Evolutionary conservation across 768 basidiomycete genomes (phyloP).

Genomic region (Tylopilus sp.): DNA sequence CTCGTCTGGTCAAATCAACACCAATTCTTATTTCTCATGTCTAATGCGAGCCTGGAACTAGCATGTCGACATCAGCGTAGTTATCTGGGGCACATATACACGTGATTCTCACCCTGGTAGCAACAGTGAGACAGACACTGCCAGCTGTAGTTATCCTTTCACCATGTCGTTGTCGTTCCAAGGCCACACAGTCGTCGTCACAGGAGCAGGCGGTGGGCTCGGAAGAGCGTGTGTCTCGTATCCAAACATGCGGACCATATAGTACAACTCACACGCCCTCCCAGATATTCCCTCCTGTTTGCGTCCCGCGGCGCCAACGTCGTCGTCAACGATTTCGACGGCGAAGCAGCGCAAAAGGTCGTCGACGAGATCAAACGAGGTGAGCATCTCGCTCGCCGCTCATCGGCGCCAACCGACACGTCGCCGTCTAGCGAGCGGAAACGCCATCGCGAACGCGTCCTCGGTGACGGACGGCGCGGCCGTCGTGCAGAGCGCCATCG

Average conservation of each 20-base stretch:
- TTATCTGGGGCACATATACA: too few relatives aligned
- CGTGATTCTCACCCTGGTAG: conserved; percentile 9
- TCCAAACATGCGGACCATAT: too few relatives aligned
- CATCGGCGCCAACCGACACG: neutral
- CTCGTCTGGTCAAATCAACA: conserved; percentile 23
- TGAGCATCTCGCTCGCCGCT: conserved; percentile 36
- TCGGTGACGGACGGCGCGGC: conserved; percentile 84
- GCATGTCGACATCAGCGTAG: too few relatives aligned
- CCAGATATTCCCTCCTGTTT: conserved; percentile 85
- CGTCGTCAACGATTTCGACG: conserved; percentile 93
- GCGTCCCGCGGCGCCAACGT: conserved; percentile 92
- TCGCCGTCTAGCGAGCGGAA: conserved; percentile 69
- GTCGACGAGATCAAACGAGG: conserved; percentile 85
- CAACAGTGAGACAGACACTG: neutral
- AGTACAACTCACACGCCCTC: too few relatives aligned
- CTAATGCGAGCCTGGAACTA: too few relatives aligned
- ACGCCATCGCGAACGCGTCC: conserved; percentile 82
- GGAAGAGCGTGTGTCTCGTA: conserved; percentile 72
- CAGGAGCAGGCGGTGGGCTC: conserved; percentile 94
- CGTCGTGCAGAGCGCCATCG: conserved; percentile 82
- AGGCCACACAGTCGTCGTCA: conserved; percentile 89
- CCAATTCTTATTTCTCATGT: conserved; percentile 21
- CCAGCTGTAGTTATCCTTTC: too few relatives aligned
- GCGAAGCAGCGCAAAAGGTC: conserved; percentile 84
- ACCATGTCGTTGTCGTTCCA: conserved; percentile 65